Evolutionary conservation across 2,329 filamentous ascomycete species (phyloP), one percentile per base, ranked within the genome.

Genomic region (Trichoderma sp.): DNA sequence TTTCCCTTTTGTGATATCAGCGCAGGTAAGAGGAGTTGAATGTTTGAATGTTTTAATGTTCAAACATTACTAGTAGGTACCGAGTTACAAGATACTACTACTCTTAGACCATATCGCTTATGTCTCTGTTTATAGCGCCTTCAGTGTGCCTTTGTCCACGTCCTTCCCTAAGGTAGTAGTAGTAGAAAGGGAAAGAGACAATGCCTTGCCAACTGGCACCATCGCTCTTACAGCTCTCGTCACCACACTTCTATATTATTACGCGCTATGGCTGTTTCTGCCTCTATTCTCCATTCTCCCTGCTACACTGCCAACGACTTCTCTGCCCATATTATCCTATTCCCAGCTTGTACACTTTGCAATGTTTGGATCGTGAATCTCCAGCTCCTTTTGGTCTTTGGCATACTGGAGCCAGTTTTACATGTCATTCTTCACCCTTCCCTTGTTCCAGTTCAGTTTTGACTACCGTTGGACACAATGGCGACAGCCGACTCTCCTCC

Each of bases 351-450:
- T 68, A 73, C 73, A 74, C 75, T 75, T 75, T 68, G 64, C 68
- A 75, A 83, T 83, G 81, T 76, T 79, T 60, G 34, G 46, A 46
- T 39, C 80, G 80, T 80, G 79, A 49, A 18, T 34, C 43, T 46
- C 30, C 24, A 32, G 21, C 26, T n/a, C 56, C 11, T 16, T 43
- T 55, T 59, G 18, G 43, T 39, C 14, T 51, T 66, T 66, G 63
- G 55, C 37, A 1, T 34, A 24, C 51, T 59, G 63, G 54, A 59
- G 39, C 30, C 51, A 68, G 21, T 52, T 52, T 64, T 67, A 74
- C 70, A 69, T 77, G 70, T 73, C 73, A 74, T 77, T 74, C 73
- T 75, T 72, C 72, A 74, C 76, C 30, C 70, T 72, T 71, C 70
- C 75, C 79, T 78, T 75, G 74, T 72, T 69, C 68, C 63, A 72